Evolutionary conservation across 805 yeast species (phyloP).

Genomic region (Candida patagonica): DNA sequence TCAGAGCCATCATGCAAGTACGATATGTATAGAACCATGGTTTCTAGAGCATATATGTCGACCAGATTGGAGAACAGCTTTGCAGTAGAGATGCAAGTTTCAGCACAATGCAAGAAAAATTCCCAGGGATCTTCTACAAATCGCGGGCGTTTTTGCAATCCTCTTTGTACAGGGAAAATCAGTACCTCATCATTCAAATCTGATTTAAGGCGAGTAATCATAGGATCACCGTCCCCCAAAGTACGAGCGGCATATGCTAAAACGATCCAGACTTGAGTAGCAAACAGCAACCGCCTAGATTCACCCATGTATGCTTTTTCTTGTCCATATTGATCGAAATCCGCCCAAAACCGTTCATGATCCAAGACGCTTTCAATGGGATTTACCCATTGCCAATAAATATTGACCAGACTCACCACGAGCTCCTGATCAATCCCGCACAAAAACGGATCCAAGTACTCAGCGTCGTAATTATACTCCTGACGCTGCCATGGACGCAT

Average conservation of each 20-base stretch:
- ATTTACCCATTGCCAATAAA: constrained; percentile 8
- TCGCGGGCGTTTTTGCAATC: constrained; percentile 5
- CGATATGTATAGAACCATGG: constrained; percentile 5
- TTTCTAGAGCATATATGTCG: constrained; percentile 4
- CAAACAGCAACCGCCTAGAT: neutral
- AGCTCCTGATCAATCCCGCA: constrained; percentile 8
- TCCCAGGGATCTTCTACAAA: constrained; percentile 13
- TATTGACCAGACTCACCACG: constrained; percentile 3
- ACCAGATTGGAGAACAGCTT: constrained; percentile 3
- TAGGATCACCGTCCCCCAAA: neutral
- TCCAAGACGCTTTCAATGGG: constrained; percentile 10
- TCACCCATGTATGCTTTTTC: neutral
- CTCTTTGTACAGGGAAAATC: constrained; percentile 3
- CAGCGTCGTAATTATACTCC: neutral
- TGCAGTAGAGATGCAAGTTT: constrained; percentile 5
- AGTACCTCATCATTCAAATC: constrained; percentile 3
- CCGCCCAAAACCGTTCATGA: constrained; percentile 4
- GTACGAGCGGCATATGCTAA: constrained; percentile 7
- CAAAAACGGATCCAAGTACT: constrained; percentile 9
- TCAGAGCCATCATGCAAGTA: constrained; percentile 11
- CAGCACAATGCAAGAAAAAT: constrained; percentile 10
- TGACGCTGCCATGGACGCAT: constrained; percentile 9
- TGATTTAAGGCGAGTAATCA: constrained; percentile 2
- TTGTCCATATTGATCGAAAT: constrained; percentile 2
- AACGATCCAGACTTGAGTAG: constrained; percentile 5